Evolutionary conservation across 139 green algal species (phyloP), one percentile per base, ranked within the genome.

Genomic region (Astrephomene gubernaculifera): DNA sequence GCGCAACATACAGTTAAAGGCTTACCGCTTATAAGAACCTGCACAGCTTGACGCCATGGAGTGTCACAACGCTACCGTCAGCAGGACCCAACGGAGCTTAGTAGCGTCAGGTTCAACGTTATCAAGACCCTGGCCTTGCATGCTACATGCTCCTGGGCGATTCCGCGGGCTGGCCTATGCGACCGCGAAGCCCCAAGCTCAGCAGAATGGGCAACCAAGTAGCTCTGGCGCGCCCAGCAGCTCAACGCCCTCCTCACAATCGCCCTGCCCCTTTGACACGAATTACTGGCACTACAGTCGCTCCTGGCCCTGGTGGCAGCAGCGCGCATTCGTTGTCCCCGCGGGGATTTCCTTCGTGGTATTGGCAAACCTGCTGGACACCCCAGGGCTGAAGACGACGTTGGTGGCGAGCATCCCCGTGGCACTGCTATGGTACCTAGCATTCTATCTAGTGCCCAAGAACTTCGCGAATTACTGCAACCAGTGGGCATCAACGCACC

Each of bases 241-340:
- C 4, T 22, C 25, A 33, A 1, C 68, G 38, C 31, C 65, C 4
- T 65, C 44, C n/a, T 67, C 53, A 67, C 31, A n/a, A 49, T 24
- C 53, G n/a, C 73, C 52, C n/a, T 84, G 41, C 78, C 64, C 78
- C 31, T 74, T 74, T 36, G 45, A 75, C 65, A 78, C 44, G 8
- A 74, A 87, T 70, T 87, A 71, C 36, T 87, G 69, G 70, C 81
- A 87, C 38, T 87, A 87, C 81, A 60, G 36, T 7, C 74, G 74
- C 1, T 60, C 25, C 4, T 71, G 60, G 60, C 76, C 60, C 31
- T 83, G 57, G 57, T 83, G 60, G 57, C 76, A 83, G 38, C 76
- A 72, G 60, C 38, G 76, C 7, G 39, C 60, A 10, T 72, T 83
- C 76, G 2, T 83, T 9, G 60, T 82, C 19, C 54, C 64, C n/a